phyloP scores from a whole-genome alignment of 1,284 basidiomycete species.

The Heimioporus retisporus region DNA sequence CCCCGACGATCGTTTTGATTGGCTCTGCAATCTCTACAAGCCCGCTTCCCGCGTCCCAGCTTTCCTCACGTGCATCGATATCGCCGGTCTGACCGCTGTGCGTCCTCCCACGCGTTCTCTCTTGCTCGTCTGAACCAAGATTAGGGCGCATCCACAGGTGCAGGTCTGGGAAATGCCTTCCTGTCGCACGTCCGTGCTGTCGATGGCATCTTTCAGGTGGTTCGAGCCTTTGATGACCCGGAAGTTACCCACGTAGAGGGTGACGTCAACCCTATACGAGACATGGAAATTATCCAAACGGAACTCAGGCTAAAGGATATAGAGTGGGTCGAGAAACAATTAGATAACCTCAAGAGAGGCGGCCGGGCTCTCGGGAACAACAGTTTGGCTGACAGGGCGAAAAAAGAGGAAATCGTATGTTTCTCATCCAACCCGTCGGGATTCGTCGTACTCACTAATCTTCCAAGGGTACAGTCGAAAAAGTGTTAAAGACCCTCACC shows the following conservation, averaged over 20 bases:
- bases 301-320: constrained; percentile 98
- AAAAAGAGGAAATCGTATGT: constrained; percentile 95
- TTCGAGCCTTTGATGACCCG: constrained; percentile 98
- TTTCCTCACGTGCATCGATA: constrained; percentile 98
- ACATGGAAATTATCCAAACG: constrained; percentile 98
- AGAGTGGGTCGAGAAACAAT: constrained; percentile 96
- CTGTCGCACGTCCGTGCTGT: constrained; percentile 98
- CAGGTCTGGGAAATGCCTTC: constrained; percentile 98
- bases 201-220: constrained; percentile 99
- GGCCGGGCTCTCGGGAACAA: constrained; percentile 79
- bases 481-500: constrained; percentile 83
- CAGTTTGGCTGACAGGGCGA: constrained; percentile 94
- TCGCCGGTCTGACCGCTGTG: constrained; percentile 96
- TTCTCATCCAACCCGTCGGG: constrained; percentile 1
- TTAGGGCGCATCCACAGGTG: constrained; percentile 96
- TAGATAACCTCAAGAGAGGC: constrained; percentile 84
- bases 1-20: constrained; percentile 96
- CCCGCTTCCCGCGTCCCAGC: constrained; percentile 92
- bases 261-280: constrained; percentile 95
- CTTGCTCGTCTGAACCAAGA: constrained; percentile 28
- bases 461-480: constrained; percentile 84
- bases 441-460: constrained; percentile 28
- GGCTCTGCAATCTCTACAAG: constrained; percentile 95
- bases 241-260: constrained; percentile 99
- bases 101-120: constrained; percentile 37